Percentiles rank a stretch among this genome's conserved stretches.
Evolutionary conservation across 331 rosid genomes (phyloP).

Genomic region (Spiraea crenata): DNA sequence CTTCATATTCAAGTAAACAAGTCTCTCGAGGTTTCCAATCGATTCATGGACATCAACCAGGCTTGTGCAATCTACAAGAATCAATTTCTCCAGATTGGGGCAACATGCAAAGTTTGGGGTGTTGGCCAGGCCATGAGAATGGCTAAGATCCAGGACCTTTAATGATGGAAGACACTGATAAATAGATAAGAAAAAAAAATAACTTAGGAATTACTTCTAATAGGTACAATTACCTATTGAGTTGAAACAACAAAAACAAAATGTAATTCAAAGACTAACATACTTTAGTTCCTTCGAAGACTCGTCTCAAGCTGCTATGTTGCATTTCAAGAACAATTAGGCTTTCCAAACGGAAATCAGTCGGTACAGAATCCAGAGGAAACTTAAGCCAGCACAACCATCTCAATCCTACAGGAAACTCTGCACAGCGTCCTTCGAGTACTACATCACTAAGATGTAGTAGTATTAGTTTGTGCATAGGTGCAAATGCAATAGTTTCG

Average conservation of each 20-base stretch:
- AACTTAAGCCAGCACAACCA: no score
- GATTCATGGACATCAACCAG: background rate
- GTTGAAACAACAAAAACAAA: no score
- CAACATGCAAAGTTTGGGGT: background rate
- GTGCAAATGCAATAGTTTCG: background rate
- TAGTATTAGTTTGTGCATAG: background rate
- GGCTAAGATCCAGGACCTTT: conserved; percentile 11
- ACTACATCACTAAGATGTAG: background rate
- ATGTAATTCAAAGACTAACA: background rate
- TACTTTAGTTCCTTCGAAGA: conserved; percentile 10
- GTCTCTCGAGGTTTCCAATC: no score
- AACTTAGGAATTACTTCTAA: background rate
- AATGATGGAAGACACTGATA: background rate
- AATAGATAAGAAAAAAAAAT: background rate
- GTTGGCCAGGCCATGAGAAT: background rate
- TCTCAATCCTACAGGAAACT: background rate
- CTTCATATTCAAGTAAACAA: background rate
- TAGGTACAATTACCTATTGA: background rate
- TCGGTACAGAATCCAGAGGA: conserved; percentile 1
- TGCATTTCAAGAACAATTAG: conserved; percentile 17
- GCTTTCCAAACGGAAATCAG: background rate
- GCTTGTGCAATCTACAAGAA: background rate
- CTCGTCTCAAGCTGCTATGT: background rate
- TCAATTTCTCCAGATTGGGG: background rate
- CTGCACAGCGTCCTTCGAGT: background rate